phyloP scores from a whole-genome alignment of 2,329 filamentous ascomycete species.

The Fonsecaea pedrosoi region DNA sequence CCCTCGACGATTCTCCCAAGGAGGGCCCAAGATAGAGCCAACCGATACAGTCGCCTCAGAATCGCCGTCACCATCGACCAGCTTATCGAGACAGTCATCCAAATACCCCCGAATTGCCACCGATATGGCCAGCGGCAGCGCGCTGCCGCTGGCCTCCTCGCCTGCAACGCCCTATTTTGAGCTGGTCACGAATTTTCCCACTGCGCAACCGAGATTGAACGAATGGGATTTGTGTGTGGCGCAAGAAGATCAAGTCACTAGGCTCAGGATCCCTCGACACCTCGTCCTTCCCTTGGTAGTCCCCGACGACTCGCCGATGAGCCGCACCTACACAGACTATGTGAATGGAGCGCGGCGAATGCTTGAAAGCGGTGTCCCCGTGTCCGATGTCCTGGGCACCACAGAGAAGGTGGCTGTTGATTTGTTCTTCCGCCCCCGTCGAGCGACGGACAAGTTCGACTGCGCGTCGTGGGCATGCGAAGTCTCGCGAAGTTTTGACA shows the following conservation, averaged over 20 bases:
- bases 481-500: constrained; percentile 31
- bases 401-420: constrained; percentile 28
- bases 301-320: constrained; percentile 32
- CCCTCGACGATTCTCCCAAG: background rate
- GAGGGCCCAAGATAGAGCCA: background rate
- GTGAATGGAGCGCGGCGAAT: constrained; percentile 31
- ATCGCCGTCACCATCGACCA: background rate
- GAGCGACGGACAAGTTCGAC: constrained; percentile 26
- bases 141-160: background rate
- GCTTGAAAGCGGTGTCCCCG: constrained; percentile 24
- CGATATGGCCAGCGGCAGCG: constrained; percentile 10
- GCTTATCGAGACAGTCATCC: constrained; percentile 7
- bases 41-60: constrained; percentile 7
- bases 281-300: constrained; percentile 32
- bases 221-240: constrained; percentile 31
- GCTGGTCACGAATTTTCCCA: constrained; percentile 4
- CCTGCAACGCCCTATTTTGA: constrained; percentile 23
- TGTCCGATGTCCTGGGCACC: constrained; percentile 21
- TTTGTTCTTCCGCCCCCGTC: constrained; percentile 32
- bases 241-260: constrained; percentile 24
- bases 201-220: constrained; percentile 1
- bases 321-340: constrained; percentile 34
- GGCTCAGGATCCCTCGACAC: constrained; percentile 30
- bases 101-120: constrained; percentile 13
- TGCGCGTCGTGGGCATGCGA: constrained; percentile 37